Evolutionary conservation across 176 grass and related monocot genomes (phyloP).

Genomic region (Lolium perenne): DNA sequence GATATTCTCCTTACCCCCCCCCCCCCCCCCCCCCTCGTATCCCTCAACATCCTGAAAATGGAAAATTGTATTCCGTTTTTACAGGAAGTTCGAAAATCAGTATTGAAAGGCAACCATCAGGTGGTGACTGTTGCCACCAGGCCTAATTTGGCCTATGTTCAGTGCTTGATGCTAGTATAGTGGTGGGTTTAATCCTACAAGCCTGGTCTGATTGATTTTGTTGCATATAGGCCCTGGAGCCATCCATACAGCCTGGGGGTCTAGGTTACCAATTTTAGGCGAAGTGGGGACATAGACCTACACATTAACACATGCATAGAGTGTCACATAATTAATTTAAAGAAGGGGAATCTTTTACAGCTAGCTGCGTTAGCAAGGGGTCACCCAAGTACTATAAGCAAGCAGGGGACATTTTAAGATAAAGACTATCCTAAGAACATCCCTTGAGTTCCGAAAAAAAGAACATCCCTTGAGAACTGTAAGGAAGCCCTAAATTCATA

Average conservation of each 20-base stretch:
- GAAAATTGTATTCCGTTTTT: neutral
- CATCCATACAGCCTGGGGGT: neutral
- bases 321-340: neutral
- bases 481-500: slow-evolving; percentile 11
- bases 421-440: slow-evolving; percentile 18
- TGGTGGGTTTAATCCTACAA: neutral
- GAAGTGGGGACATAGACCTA: neutral
- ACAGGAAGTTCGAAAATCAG: neutral
- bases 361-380: neutral
- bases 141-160: neutral
- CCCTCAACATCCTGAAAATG: neutral
- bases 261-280: slow-evolving; percentile 3
- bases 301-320: neutral
- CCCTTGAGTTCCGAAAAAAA: neutral
- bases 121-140: neutral
- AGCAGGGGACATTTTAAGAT: neutral
- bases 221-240: neutral
- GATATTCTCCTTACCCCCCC: neutral
- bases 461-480: slow-evolving; percentile 17
- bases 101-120: neutral
- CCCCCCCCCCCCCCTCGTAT: neutral
- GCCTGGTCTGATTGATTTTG: neutral
- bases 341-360: neutral
- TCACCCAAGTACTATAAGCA: neutral
- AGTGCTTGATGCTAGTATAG: neutral